A percentile compares a stretch with the other conserved stretches of the same genome.
Conservation (phyloP, 2,329 filamentous ascomycete species). For the Apiospora aurea region DNA sequence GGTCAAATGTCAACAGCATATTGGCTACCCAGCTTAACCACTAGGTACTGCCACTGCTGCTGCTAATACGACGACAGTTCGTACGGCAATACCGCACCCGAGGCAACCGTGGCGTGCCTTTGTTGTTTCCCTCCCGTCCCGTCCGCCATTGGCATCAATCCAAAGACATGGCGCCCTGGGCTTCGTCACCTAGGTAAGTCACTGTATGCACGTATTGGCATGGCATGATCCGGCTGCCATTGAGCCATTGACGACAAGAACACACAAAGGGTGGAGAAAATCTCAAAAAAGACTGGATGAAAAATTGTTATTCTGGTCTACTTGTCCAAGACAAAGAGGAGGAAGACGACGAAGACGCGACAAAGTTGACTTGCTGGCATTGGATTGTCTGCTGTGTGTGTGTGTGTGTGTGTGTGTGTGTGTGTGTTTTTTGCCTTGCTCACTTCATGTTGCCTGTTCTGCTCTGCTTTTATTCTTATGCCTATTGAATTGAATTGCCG, state of each 20-base stretch:
- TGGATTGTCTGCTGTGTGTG: not conserved
- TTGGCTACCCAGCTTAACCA: not conserved
- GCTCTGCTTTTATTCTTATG: not conserved
- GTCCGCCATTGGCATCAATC: not conserved
- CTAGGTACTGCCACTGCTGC: not conserved
- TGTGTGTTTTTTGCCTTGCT: too few species aligned
- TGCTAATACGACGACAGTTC: not conserved
- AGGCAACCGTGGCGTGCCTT: conserved; percentile 13
- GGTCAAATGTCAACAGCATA: not conserved
- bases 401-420: too few species aligned
- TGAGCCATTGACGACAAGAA: not conserved
- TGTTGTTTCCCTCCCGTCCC: conserved; percentile 4
- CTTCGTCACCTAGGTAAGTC: conserved; percentile 15
- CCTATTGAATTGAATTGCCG: not conserved
- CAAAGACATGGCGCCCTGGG: conserved; percentile 2
- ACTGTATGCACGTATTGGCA: conserved; percentile 1
- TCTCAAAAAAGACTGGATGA: conserved; percentile 7
- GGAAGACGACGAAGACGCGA: not conserved
- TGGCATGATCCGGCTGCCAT: not conserved
- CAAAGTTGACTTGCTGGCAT: not conserved
- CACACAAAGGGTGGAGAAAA: conserved; percentile 12
- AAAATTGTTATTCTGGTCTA: not conserved
- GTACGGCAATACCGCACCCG: not conserved
- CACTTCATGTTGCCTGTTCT: not conserved
- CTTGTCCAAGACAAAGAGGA: conserved; percentile 7